Percentiles rank a stretch among this genome's conserved stretches.
Conservation (phyloP, 768 basidiomycete species). For the Macrolepiota dolichaula region DNA sequence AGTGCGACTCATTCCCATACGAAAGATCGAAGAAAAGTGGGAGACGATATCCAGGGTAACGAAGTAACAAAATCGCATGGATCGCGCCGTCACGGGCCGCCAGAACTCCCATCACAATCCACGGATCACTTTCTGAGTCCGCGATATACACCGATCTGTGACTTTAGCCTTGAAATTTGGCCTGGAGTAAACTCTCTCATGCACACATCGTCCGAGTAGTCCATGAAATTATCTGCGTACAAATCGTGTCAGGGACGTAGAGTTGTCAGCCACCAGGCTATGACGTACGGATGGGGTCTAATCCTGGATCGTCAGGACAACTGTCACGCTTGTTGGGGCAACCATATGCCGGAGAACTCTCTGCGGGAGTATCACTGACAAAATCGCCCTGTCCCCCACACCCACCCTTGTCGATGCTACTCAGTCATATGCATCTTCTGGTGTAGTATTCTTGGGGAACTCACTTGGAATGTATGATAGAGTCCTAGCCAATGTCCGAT, state of each 20-base stretch:
- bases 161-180: constrained; percentile 16
- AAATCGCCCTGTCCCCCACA: constrained; percentile 31
- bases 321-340: constrained; percentile 28
- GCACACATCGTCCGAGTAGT: constrained; percentile 32
- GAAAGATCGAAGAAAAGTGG: neutral
- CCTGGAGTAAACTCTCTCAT: constrained; percentile 31
- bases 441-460: constrained; percentile 14
- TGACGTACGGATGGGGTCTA: constrained; percentile 30
- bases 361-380: constrained; percentile 33
- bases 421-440: constrained; percentile 16
- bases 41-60: neutral
- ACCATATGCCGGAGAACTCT: constrained; percentile 26
- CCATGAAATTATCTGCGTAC: constrained; percentile 30
- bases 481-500: constrained; percentile 54
- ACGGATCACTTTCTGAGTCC: constrained; percentile 5
- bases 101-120: neutral
- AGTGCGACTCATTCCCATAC: too few species aligned
- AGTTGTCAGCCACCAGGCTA: neutral
- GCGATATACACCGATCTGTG: constrained; percentile 8
- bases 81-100: too few species aligned
- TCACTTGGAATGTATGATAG: constrained; percentile 53
- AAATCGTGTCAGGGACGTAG: neutral
- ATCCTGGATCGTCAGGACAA: constrained; percentile 26
- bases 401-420: constrained; percentile 34
- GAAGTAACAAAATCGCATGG: neutral